A percentile compares a stretch with the other conserved stretches of the same genome.
Evolutionary conservation across 2,329 filamentous ascomycete genomes (phyloP).

Genomic region (Penicillium vulpinum): DNA sequence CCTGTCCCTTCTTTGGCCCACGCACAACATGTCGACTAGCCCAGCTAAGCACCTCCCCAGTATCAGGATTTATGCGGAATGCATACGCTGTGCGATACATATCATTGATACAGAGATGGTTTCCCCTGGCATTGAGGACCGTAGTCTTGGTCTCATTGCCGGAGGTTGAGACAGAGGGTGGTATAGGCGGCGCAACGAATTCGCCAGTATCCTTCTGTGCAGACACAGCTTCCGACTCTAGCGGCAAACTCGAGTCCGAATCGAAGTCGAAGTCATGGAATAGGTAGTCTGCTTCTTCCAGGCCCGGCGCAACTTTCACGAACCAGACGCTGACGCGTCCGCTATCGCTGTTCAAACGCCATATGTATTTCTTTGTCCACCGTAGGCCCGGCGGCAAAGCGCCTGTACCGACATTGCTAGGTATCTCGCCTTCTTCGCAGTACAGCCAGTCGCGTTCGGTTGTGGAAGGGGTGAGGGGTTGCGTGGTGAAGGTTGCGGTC

Average conservation of each 20-base stretch:
- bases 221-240: background rate
- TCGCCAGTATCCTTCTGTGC: conserved; percentile 12
- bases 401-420: conserved; percentile 24
- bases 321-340: conserved; percentile 47
- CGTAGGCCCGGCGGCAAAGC: conserved; percentile 26
- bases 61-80: conserved; percentile 37
- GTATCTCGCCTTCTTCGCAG: conserved; percentile 46
- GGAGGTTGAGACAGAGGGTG: conserved; percentile 16
- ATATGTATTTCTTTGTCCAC: conserved; percentile 49
- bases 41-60: conserved; percentile 42
- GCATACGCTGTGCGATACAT: conserved; percentile 49
- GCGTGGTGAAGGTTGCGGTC: conserved; percentile 39
- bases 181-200: conserved; percentile 27
- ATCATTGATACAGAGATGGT: conserved; percentile 49
- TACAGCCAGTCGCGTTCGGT: conserved; percentile 40
- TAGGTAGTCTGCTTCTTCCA: conserved; percentile 43
- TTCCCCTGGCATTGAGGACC: conserved; percentile 41
- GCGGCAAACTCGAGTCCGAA: background rate
- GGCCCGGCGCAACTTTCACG: conserved; percentile 36
- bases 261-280: conserved; percentile 46
- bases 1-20: conserved; percentile 48
- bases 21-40: conserved; percentile 47
- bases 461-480: conserved; percentile 19
- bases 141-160: conserved; percentile 26
- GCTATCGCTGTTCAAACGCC: conserved; percentile 34